Conservation (phyloP, 1,139 yeast species). For the Diutina scorzettiae region DNA sequence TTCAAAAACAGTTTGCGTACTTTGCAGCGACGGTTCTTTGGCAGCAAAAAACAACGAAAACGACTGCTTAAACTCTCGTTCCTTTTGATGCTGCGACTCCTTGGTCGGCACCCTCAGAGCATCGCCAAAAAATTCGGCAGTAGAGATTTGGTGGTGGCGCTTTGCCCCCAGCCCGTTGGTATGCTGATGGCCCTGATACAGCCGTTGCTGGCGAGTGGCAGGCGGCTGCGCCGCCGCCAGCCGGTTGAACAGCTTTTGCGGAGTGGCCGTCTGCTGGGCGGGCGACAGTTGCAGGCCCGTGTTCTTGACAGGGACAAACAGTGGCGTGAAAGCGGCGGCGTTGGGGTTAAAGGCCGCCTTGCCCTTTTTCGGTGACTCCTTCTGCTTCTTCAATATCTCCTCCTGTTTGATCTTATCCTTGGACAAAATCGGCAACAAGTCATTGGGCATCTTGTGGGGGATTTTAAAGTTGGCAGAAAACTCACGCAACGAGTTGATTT, state of each 20-base stretch:
- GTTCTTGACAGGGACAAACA: background rate
- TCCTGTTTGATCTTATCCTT: slow-evolving; percentile 57
- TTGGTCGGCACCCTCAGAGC: slow-evolving; percentile 34
- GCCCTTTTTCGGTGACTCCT: slow-evolving; percentile 5
- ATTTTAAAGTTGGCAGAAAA: slow-evolving; percentile 78
- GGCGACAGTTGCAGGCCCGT: background rate
- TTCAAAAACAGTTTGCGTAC: slow-evolving; percentile 29
- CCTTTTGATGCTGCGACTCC: slow-evolving; percentile 24
- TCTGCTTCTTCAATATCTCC: slow-evolving; percentile 36
- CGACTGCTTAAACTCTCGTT: slow-evolving; percentile 26
- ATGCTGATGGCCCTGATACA: slow-evolving; percentile 4
- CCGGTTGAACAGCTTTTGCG: slow-evolving; percentile 2
- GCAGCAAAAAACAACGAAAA: slow-evolving; percentile 49
- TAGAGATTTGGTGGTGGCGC: slow-evolving; percentile 30
- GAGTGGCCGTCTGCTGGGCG: background rate
- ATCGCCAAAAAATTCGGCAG: slow-evolving; percentile 40
- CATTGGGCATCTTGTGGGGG: slow-evolving; percentile 62
- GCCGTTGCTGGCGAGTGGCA: background rate
- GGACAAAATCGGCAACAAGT: slow-evolving; percentile 62
- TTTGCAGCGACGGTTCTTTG: slow-evolving; percentile 18
- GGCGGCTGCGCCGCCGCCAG: background rate
- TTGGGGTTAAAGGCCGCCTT: slow-evolving; percentile 5
- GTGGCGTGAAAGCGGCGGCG: slow-evolving; percentile 2
- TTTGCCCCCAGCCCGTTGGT: slow-evolving; percentile 10
- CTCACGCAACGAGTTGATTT: slow-evolving; percentile 67